phyloP scores from a whole-genome alignment of 441 rosid genomes.

The Caryocar brasiliense region DNA sequence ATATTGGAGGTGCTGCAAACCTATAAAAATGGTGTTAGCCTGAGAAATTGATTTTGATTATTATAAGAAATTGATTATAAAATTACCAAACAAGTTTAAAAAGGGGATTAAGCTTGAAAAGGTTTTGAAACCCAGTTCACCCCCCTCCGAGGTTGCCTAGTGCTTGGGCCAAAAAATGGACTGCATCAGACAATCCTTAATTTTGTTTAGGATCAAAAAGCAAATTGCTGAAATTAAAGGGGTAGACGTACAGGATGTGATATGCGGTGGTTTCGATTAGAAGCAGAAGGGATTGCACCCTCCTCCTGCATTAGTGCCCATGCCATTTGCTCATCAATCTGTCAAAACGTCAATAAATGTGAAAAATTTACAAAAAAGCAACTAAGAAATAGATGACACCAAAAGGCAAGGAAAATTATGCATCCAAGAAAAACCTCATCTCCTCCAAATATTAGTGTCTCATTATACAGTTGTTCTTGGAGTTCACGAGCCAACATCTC shows the following conservation, averaged over 20 bases:
- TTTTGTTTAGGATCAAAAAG: too few species aligned
- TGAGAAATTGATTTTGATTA: too few species aligned
- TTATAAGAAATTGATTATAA: too few species aligned
- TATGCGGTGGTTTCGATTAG: conserved; percentile 23
- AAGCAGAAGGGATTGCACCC: conserved; percentile 18
- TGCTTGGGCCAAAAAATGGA: too few species aligned
- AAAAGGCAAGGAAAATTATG: not conserved
- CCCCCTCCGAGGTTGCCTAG: too few species aligned
- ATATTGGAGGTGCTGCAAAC: too few species aligned
- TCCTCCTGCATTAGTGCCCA: conserved; percentile 58
- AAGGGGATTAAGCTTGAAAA: too few species aligned
- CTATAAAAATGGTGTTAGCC: too few species aligned
- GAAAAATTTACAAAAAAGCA: conserved; percentile 8
- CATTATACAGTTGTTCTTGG: conserved; percentile 74
- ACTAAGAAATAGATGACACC: not conserved
- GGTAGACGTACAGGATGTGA: conserved; percentile 30
- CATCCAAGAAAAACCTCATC: conserved; percentile 60
- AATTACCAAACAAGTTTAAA: too few species aligned
- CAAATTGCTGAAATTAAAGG: not conserved
- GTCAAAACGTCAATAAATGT: conserved; percentile 15
- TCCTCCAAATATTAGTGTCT: conserved; percentile 22
- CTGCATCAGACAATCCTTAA: too few species aligned
- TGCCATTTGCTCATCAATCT: conserved; percentile 57
- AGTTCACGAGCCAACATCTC: conserved; percentile 79
- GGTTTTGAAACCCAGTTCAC: too few species aligned